Conservation (phyloP, 2,329 filamentous ascomycete genomes). For the Colletotrichum euphorbiae region DNA sequence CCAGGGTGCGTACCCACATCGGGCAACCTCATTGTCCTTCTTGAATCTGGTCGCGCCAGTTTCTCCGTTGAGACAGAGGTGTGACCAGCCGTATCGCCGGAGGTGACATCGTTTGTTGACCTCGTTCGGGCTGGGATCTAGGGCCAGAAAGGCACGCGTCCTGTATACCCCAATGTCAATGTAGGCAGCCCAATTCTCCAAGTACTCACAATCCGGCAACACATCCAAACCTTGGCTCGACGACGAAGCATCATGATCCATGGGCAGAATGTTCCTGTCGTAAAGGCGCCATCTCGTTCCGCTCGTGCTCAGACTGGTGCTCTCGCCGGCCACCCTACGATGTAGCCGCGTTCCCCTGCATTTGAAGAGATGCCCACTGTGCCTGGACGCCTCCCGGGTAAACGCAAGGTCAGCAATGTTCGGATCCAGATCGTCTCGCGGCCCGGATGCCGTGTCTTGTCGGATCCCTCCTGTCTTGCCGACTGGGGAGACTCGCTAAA, state of each 20-base stretch:
- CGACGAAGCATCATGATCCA: constrained; percentile 30
- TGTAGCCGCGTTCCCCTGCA: neutral
- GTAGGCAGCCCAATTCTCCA: constrained; percentile 9
- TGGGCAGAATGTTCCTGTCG: constrained; percentile 25
- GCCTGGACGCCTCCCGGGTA: neutral
- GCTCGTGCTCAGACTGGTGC: neutral
- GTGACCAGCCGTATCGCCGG: constrained; percentile 32
- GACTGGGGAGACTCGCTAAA: constrained; percentile 1
- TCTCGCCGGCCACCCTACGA: neutral
- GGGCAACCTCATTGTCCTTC: constrained; percentile 13
- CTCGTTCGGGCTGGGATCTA: constrained; percentile 19
- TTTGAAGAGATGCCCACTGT: neutral
- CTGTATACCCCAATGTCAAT: constrained; percentile 1
- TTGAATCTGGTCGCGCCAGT: constrained; percentile 24
- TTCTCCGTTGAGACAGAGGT: constrained; percentile 25
- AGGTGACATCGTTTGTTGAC: constrained; percentile 29
- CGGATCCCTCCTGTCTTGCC: constrained; percentile 8
- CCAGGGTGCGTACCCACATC: constrained; percentile 21
- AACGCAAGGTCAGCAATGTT: neutral
- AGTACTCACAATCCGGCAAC: constrained; percentile 9
- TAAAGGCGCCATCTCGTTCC: neutral
- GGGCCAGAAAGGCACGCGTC: constrained; percentile 4
- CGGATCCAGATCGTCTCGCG: constrained; percentile 25
- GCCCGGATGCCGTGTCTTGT: constrained; percentile 34
- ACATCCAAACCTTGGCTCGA: constrained; percentile 27